Base-by-base conservation (phyloP, 176 grass and related monocot species). In the Puccinellia tenuiflora region DNA sequence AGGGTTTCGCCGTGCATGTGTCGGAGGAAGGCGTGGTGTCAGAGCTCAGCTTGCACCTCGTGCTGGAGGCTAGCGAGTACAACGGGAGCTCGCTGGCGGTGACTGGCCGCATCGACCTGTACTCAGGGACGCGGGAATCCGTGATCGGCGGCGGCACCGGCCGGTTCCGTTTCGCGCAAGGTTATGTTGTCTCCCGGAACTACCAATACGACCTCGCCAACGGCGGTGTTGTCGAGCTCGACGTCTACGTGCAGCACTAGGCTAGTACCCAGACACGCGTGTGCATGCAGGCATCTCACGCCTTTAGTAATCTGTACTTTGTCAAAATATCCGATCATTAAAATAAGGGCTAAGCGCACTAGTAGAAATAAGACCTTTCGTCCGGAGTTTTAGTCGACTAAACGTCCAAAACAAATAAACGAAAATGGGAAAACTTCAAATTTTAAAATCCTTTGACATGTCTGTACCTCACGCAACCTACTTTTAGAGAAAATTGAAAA, bases 131-230 rank as follows among this genome's bases (percentile, higher is more conserved):
- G 59, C 40, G 81, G 1, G 93, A 95, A 87, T 83, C 82, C 11
- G 77, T 82, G 60, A 53, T 95, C 24, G 1, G 92, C 34, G 90
- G 90, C 21, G 93, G 90, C 45, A 92, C 90, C 2, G 69, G 90
- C 0, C 62, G 33, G 5, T 95, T 95, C 75, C 76, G 80, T 18
- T 61, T 84, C 38, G 85, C 85, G 2, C 45, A 39, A 0, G 90
- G 93, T 30, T 91, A 79, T 52, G 38, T 86, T 73, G 48, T 89
- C 35, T 77, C 70, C 10, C 72, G 33, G 59, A 89, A 81, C 79
- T 87, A 89, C 54, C 48, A 91, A 6, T 89, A 89, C 68, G 60
- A 77, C 75, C 84, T 91, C 24, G 28, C 64, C 39, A 62, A 31
- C 0, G 86, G 92, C 5, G 86, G 89, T 26, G 39, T 87, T 3